Evolutionary conservation across 2,329 filamentous ascomycete species (phyloP), one percentile per base, ranked within the genome.

Genomic region (Cercospora sp.): DNA sequence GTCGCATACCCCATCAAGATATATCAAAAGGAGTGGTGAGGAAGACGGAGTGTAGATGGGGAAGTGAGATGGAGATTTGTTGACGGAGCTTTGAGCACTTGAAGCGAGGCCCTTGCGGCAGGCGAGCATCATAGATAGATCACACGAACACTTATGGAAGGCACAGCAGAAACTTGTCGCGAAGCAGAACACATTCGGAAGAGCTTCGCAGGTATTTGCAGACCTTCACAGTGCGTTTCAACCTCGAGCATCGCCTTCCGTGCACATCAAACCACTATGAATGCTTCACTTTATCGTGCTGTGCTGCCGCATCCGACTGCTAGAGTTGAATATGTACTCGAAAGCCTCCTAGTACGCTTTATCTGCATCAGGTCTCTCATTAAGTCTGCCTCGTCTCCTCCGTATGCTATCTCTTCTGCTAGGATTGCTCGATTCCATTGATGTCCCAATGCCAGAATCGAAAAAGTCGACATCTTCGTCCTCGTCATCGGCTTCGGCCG

Each of bases 371-470:
- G 59, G 18, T 60, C 60, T 66, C 16, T 66, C 59, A 26, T 65
- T 67, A 10, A 67, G 26, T 42, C 75, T 66, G 0, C 74, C 74
- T 67, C 75, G 68, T 36, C 76, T 62, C 55, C 72, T 66, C 33
- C 76, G 69, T 61, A 78, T 70, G 53, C 77, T 78, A 16, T 77
- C 75, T 30, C 71, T 66, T 63, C 75, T 67, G 13, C 71, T 69
- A 5, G 72, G 70, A n/a, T 76, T 68, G 28, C 66, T 73, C 64
- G 80, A 81, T 72, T 84, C 83, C 73, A 84, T 70, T 66, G 82
- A 83, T 6, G 83, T 85, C 0, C 83, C 83, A 60, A 85, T 76
- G 1, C 83, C 83, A 2, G 81, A 83, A 69, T 85, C 81, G 1
- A 82, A 70, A 48, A 84, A 76, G 57, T 73, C 72, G 80, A 82